phyloP scores from a whole-genome alignment of 2,329 filamentous ascomycete genomes.

The Trichophyton benhamiae region DNA sequence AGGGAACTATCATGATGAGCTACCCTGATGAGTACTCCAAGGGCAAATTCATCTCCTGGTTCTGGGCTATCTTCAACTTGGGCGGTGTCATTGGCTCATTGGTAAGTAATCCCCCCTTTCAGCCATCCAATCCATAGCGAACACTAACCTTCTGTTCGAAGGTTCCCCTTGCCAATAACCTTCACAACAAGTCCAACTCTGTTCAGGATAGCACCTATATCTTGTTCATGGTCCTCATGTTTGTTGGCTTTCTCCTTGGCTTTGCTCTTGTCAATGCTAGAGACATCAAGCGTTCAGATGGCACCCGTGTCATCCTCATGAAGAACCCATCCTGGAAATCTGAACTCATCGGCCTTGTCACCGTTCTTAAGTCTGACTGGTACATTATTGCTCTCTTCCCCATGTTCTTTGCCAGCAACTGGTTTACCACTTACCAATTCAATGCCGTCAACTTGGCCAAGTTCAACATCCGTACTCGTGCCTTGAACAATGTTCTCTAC shows the following conservation, averaged over 20 bases:
- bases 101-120: constrained; percentile 31
- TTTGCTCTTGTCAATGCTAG: constrained; percentile 59
- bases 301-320: constrained; percentile 71
- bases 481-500: constrained; percentile 70
- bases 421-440: constrained; percentile 71
- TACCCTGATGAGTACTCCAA: constrained; percentile 73
- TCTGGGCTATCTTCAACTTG: constrained; percentile 92
- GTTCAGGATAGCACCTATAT: constrained; percentile 68
- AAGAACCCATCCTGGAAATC: constrained; percentile 80
- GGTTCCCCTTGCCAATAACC: constrained; percentile 36
- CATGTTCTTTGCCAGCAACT: constrained; percentile 70
- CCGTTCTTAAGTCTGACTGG: constrained; percentile 57
- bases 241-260: constrained; percentile 56
- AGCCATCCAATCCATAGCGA: background rate
- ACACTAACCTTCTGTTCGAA: constrained; percentile 12
- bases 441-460: constrained; percentile 58
- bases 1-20: constrained; percentile 53
- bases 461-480: constrained; percentile 61
- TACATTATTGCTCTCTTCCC: constrained; percentile 67
- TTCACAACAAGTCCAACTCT: constrained; percentile 28
- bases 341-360: constrained; percentile 62
- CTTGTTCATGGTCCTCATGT: constrained; percentile 71
- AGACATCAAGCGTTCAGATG: constrained; percentile 62
- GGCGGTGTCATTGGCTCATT: constrained; percentile 75
- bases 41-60: constrained; percentile 78